A percentile compares a stretch with the other conserved stretches of the same genome.
Evolutionary conservation across 1,284 basidiomycete species (phyloP).

Genomic region (Tylopilus sp.): DNA sequence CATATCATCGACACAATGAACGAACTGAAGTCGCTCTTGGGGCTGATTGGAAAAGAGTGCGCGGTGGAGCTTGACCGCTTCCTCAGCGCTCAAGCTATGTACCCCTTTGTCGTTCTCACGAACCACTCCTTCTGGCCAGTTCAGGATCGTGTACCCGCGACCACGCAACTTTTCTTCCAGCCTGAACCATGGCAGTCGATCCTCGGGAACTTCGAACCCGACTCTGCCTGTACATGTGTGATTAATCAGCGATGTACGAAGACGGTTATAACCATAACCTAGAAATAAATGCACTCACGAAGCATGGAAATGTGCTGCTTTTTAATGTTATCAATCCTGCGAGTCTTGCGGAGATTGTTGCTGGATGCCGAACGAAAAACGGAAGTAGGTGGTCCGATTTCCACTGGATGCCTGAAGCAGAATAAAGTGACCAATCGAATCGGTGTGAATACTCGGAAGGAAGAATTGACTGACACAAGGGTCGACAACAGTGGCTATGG

Average conservation of each 20-base stretch:
- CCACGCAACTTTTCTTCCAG: constrained; percentile 6
- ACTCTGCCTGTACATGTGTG: constrained; percentile 3
- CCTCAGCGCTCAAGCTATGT: constrained; percentile 11
- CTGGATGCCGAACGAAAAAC: constrained; percentile 1
- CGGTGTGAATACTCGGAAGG: not conserved
- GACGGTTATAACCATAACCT: not conserved
- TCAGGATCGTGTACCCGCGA: constrained; percentile 17
- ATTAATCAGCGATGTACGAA: not conserved
- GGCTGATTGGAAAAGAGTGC: constrained; percentile 12
- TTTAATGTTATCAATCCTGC: constrained; percentile 17
- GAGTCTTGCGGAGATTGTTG: not conserved
- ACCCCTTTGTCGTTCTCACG: constrained; percentile 21
- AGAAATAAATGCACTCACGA: constrained; percentile 10
- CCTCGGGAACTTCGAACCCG: constrained; percentile 8
- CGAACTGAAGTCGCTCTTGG: constrained; percentile 13
- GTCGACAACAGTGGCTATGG: not conserved
- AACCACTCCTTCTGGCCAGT: constrained; percentile 21
- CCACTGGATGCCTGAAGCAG: not conserved
- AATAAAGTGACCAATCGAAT: not conserved
- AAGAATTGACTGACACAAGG: not conserved
- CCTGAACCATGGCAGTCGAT: constrained; percentile 25
- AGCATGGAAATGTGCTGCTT: constrained; percentile 23
- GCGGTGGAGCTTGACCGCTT: constrained; percentile 12
- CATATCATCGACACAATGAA: not conserved
- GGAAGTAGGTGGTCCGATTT: not conserved